Conservation (phyloP, 148 eudicot genomes). For the Cornus controversa region DNA sequence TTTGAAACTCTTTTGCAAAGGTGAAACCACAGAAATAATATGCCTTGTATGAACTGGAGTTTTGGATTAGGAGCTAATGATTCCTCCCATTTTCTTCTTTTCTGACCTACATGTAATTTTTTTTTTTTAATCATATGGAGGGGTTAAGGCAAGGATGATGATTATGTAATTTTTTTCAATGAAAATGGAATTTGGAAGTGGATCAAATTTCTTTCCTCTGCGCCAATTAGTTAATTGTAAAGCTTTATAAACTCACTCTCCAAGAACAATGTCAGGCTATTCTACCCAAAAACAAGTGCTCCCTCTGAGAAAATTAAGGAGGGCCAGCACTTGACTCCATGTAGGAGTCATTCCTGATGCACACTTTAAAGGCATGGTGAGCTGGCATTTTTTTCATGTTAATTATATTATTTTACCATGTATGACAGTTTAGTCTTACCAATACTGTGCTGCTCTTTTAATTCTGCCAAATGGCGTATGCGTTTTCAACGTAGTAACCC, state of each 20-base stretch:
- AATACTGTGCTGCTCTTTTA: not conserved
- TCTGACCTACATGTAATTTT: too few species aligned
- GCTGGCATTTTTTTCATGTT: not conserved
- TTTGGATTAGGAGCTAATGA: not conserved
- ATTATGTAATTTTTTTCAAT: too few species aligned
- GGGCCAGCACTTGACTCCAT: not conserved
- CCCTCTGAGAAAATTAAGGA: not conserved
- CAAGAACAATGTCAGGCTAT: not conserved
- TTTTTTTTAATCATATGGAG: too few species aligned
- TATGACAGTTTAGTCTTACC: not conserved
- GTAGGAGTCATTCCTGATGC: not conserved
- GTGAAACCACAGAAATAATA: not conserved
- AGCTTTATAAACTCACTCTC: not conserved
- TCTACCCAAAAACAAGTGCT: not conserved
- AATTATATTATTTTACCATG: not conserved
- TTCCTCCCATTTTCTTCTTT: too few species aligned
- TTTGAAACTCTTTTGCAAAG: not conserved
- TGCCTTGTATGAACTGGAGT: not conserved
- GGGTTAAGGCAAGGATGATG: too few species aligned
- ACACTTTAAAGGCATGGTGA: not conserved
- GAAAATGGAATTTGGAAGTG: too few species aligned
- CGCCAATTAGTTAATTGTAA: too few species aligned
- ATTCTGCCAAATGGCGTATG: not conserved
- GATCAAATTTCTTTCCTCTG: too few species aligned
- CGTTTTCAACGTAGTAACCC: slow-evolving; percentile 17